phyloP scores from a whole-genome alignment of 2,329 filamentous ascomycete species.

The Monosporascus sp. region DNA sequence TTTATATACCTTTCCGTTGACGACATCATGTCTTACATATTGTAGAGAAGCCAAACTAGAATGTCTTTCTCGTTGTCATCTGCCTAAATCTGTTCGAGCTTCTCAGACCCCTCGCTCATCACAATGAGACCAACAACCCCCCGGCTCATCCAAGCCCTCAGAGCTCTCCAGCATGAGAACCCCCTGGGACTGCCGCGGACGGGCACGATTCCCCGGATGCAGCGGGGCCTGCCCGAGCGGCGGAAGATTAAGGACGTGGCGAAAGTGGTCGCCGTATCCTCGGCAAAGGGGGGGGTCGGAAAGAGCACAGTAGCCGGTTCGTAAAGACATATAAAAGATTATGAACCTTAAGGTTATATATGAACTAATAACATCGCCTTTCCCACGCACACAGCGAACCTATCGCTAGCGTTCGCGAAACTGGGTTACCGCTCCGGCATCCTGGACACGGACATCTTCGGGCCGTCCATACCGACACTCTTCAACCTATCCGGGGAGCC shows the following conservation, averaged over 20 bases:
- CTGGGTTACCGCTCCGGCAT: slow-evolving; percentile 79
- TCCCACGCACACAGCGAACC: slow-evolving; percentile 51
- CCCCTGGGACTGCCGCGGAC: slow-evolving; percentile 80
- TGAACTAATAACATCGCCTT: no score
- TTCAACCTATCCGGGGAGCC: slow-evolving; percentile 78
- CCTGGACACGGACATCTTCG: slow-evolving; percentile 94
- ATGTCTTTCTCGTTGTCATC: no score
- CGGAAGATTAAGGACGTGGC: slow-evolving; percentile 76
- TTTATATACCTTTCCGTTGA: background rate
- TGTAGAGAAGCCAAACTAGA: no score
- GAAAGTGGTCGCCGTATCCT: slow-evolving; percentile 94
- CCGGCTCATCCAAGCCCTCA: slow-evolving; percentile 47
- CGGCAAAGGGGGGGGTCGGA: slow-evolving; percentile 95
- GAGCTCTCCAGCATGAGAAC: slow-evolving; percentile 70
- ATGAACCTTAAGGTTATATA: no score
- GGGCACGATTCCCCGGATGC: slow-evolving; percentile 67
- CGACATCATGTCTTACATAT: background rate
- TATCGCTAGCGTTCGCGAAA: slow-evolving; percentile 80
- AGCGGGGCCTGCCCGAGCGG: slow-evolving; percentile 74
- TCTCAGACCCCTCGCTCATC: background rate
- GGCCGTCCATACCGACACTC: slow-evolving; percentile 87
- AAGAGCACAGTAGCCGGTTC: slow-evolving; percentile 87
- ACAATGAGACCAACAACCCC: slow-evolving; percentile 33
- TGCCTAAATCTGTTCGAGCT: no score
- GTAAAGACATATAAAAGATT: slow-evolving; percentile 9